Evolutionary conservation across 768 basidiomycete species (phyloP), one percentile per base, ranked within the genome.

Genomic region (Neoboletus brunneissimus): DNA sequence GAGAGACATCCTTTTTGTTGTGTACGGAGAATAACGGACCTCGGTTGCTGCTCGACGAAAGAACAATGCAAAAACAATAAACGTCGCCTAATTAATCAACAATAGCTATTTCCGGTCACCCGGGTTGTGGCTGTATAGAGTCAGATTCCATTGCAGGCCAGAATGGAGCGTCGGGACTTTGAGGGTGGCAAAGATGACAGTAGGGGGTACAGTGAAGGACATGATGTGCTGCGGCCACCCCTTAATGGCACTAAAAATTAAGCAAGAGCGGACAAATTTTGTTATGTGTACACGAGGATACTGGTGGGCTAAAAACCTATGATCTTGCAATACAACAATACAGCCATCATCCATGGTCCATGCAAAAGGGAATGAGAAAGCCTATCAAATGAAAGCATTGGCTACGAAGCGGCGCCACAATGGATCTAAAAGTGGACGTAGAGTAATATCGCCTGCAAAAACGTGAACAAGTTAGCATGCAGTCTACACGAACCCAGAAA

Each of bases 41-140:
- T 40, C 20, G 47, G 62, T 68, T 69, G 67, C 59, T 45, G 57
- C 45, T 51, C 63, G n/a, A 55, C 51, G 31, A 45, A 13, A 59
- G 60, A 67, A 69, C 68, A 69, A 69, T 66, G 41, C 13, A 22
- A n/a, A 57, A 61, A 72, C 70, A 72, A 72, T 72, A 68, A 37
- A 51, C 51, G 6, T 52, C 53, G 53, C 59, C 43, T 62, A 62
- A 47, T 51, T 57, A 59, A 40, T 45, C 53, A 20, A 54, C n/a
- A 22, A 45, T 54, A 12, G 31, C 31, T 32, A 32, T 34, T 34
- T 34, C 6, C 34, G 34, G 34, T 15, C 50, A 43, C 16, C 40
- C 40, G 2, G 5, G 1, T 18, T n/a, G 59, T 67, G 59, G 59
- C 62, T 56, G 56, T 67, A n/a, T n/a, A n/a, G n/a, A n/a, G n/a